A percentile compares a stretch with the other conserved stretches of the same genome.
Conservation (phyloP, 768 basidiomycete species). For the Punctularia strigosozonata region DNA sequence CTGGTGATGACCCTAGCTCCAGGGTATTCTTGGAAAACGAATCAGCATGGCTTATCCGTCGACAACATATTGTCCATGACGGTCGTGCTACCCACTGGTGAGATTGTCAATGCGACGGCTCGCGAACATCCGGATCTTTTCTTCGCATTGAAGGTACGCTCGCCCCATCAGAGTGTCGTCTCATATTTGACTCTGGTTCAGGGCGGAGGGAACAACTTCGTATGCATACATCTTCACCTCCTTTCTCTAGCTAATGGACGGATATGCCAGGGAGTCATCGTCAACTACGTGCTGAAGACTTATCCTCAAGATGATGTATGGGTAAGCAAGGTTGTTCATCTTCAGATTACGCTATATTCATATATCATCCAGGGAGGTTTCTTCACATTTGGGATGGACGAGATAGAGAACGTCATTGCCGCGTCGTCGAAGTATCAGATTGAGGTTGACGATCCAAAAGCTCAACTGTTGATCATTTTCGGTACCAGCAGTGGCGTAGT, state of each 20-base stretch:
- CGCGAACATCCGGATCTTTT: not conserved
- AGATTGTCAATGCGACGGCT: constrained; percentile 3
- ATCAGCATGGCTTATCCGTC: not conserved
- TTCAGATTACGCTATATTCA: not conserved
- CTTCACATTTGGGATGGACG: not conserved
- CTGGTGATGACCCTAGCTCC: no score
- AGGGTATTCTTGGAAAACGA: not conserved
- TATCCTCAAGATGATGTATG: not conserved
- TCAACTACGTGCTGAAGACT: not conserved
- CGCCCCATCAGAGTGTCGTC: not conserved
- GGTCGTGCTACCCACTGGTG: constrained; percentile 4
- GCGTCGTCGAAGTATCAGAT: not conserved
- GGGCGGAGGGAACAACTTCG: constrained; percentile 6
- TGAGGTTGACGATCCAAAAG: not conserved
- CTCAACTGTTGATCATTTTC: not conserved
- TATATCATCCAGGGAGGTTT: not conserved
- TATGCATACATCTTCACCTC: not conserved
- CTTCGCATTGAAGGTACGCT: not conserved
- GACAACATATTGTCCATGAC: not conserved
- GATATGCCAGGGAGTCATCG: not conserved
- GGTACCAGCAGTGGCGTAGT: not conserved
- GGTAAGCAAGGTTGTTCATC: not conserved
- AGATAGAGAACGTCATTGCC: not conserved
- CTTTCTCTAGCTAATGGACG: not conserved
- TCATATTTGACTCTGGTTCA: not conserved